These are phyloP conservation scores for Rhododendron ferrugineum DNA, from an alignment of 148 eudicot genomes.

Conservation along the genomic window DNA sequence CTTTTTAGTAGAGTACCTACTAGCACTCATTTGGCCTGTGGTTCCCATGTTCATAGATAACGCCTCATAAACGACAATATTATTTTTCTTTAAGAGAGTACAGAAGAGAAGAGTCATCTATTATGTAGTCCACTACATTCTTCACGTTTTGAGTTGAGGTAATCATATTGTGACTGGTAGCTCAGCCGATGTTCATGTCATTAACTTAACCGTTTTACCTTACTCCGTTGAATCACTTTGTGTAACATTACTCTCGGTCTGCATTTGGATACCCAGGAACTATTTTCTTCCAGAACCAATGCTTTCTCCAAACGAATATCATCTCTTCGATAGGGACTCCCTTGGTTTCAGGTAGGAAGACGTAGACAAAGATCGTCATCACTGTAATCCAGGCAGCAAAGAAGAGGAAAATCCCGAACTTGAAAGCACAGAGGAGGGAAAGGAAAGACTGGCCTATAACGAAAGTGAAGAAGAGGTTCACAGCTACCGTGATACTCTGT, in stretches of 20 bases:
- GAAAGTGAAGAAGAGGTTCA: background rate
- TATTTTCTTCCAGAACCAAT: slow-evolving; percentile 67
- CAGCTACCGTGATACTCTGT: background rate
- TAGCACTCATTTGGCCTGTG: too few relatives aligned
- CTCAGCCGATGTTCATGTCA: background rate
- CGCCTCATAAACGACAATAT: too few relatives aligned
- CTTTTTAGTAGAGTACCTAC: too few relatives aligned
- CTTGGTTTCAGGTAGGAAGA: slow-evolving; percentile 76
- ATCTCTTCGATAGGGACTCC: slow-evolving; percentile 78
- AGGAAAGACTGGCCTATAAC: background rate
- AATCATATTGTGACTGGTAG: background rate
- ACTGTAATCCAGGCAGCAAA: slow-evolving; percentile 59
- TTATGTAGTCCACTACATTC: background rate
- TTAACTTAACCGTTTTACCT: background rate
- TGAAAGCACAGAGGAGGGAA: slow-evolving; percentile 54
- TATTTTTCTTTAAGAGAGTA: too few relatives aligned
- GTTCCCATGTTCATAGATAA: too few relatives aligned
- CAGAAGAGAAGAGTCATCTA: background rate
- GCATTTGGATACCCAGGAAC: slow-evolving; percentile 20
- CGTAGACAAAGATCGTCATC: slow-evolving; percentile 60
- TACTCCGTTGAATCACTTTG: background rate
- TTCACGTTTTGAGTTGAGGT: background rate
- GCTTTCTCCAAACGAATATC: slow-evolving; percentile 57
- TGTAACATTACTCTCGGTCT: background rate
- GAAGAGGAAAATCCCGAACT: slow-evolving; percentile 62